These are phyloP conservation scores for Candida sp. DNA, from an alignment of 1,139 yeast species.

Conservation along the genomic window DNA sequence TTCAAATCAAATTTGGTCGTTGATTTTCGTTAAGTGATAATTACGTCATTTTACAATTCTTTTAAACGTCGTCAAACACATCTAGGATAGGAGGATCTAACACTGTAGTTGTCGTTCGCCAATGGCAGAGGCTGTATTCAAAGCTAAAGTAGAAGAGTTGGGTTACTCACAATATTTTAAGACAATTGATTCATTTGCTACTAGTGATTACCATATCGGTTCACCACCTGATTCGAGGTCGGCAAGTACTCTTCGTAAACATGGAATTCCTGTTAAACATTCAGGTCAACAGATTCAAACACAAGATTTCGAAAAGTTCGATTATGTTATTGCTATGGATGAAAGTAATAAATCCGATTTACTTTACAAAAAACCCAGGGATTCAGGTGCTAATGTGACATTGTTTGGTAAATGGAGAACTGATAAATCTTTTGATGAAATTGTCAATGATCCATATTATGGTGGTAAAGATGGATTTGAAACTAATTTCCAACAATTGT, in stretches of 20 bases:
- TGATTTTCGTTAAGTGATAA: too few relatives aligned
- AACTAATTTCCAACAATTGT: slow-evolving; percentile 67
- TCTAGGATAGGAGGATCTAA: too few relatives aligned
- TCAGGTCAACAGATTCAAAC: slow-evolving; percentile 65
- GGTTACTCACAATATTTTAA: slow-evolving; percentile 42
- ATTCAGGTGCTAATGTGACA: slow-evolving; percentile 45
- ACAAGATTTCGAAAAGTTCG: slow-evolving; percentile 65
- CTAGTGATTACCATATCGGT: slow-evolving; percentile 82
- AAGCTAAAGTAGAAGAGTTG: slow-evolving; percentile 52
- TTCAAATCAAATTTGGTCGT: too few relatives aligned
- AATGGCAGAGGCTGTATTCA: slow-evolving; percentile 95
- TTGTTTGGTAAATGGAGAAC: slow-evolving; percentile 80
- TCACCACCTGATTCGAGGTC: slow-evolving; percentile 79
- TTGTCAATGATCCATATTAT: slow-evolving; percentile 89
- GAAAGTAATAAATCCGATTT: slow-evolving; percentile 60
- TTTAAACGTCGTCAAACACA: too few relatives aligned
- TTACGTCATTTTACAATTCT: too few relatives aligned
- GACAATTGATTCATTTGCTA: slow-evolving; percentile 82
- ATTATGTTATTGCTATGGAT: slow-evolving; percentile 88
- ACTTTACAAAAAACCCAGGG: slow-evolving; percentile 55
- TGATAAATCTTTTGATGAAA: slow-evolving; percentile 43
- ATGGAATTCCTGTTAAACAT: slow-evolving; percentile 76
- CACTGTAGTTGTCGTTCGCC: slow-evolving; percentile 80
- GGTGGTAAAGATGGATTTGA: slow-evolving; percentile 87
- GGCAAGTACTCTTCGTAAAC: slow-evolving; percentile 59